These are phyloP conservation scores for Hypoxylon sp. DNA, from an alignment of 2,329 filamentous ascomycete species.

Conservation along the genomic window DNA sequence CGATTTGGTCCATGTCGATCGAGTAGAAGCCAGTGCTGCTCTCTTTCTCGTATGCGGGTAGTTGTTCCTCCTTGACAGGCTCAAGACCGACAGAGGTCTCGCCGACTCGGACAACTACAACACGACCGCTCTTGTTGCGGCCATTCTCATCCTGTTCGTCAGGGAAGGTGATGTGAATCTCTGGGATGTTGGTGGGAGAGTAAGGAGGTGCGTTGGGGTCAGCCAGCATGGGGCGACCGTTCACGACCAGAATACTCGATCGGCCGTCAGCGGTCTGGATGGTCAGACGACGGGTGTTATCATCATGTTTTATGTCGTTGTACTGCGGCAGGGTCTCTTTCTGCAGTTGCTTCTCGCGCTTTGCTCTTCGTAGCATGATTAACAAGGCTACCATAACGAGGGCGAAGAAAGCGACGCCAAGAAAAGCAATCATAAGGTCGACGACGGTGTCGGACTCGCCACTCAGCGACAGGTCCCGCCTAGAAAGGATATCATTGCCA, in stretches of 20 bases:
- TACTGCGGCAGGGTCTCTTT: conserved; percentile 77
- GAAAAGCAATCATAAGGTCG: conserved; percentile 83
- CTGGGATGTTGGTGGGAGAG: conserved; percentile 86
- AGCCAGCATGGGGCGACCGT: conserved; percentile 79
- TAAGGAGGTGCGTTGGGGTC: conserved; percentile 82
- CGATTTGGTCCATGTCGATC: conserved; percentile 94
- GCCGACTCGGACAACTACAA: conserved; percentile 92
- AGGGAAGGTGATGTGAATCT: conserved; percentile 98
- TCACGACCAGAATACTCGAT: conserved; percentile 82
- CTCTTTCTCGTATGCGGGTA: conserved; percentile 91
- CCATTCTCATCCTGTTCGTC: conserved; percentile 92
- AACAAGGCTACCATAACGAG: conserved; percentile 78
- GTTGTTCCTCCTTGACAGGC: conserved; percentile 82
- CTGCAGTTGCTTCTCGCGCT: conserved; percentile 62
- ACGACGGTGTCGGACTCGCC: conserved; percentile 73
- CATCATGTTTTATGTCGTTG: conserved; percentile 70
- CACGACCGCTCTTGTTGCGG: conserved; percentile 84
- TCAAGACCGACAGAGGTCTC: conserved; percentile 91
- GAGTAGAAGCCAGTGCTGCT: conserved; percentile 87
- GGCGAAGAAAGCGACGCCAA: conserved; percentile 82
- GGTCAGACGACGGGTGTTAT: conserved; percentile 69
- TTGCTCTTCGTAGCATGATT: conserved; percentile 78
- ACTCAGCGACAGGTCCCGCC: conserved; percentile 60
- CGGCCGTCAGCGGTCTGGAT: conserved; percentile 71
- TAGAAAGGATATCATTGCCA: conserved; percentile 61